Evolutionary conservation across 176 grass and related monocot species (phyloP).

Genomic region (Lolium multiflorum): DNA sequence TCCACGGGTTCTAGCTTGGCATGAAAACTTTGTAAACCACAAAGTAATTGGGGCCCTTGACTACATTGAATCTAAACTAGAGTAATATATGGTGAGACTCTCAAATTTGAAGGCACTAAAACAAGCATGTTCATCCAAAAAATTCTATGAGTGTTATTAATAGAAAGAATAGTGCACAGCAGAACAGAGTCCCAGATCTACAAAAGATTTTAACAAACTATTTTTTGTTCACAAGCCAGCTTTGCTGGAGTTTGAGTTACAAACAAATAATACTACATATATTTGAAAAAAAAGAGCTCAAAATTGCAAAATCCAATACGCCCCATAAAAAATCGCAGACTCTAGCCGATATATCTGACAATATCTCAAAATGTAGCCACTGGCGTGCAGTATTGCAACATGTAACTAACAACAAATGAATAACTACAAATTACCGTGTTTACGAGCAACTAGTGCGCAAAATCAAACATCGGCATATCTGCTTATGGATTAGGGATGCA

Average conservation of each 20-base stretch:
- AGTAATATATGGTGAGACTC: neutral
- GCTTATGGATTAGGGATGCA: neutral
- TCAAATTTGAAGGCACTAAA: neutral
- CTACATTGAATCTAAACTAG: conserved; percentile 10
- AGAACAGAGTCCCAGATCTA: too few species aligned
- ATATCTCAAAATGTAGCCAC: conserved; percentile 18
- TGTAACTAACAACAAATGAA: neutral
- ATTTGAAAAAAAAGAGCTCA: conserved; percentile 10
- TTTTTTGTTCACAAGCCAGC: neutral
- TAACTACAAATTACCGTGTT: neutral
- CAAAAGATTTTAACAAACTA: too few species aligned
- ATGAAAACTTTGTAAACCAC: neutral
- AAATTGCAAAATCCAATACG: neutral
- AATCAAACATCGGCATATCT: neutral
- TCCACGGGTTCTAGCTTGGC: neutral
- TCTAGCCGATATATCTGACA: neutral
- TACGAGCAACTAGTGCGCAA: too few species aligned
- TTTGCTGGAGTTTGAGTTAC: neutral
- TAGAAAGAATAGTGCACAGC: too few species aligned
- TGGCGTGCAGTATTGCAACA: neutral
- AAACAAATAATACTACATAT: neutral
- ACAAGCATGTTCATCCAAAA: neutral
- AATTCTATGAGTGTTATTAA: neutral
- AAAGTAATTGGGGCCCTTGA: neutral
- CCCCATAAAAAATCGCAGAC: neutral